These are phyloP conservation scores for Stagonosporopsis cucurbitacearum DNA, from an alignment of 2,329 filamentous ascomycete genomes.

Conservation along the genomic window DNA sequence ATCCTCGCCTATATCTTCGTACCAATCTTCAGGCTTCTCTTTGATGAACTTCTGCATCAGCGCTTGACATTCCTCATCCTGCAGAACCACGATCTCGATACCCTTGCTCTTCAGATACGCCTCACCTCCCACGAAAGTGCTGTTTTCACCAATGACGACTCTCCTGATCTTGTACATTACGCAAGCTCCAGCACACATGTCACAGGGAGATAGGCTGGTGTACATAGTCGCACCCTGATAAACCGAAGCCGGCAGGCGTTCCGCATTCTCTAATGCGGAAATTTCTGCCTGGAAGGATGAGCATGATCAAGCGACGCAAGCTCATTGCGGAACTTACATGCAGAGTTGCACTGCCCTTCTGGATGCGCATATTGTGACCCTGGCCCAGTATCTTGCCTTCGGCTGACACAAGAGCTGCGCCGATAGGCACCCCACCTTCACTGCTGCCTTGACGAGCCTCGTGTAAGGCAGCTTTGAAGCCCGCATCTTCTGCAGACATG, in stretches of 20 bases:
- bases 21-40: conserved; percentile 76
- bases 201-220: conserved; percentile 79
- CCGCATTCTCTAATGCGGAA: conserved; percentile 75
- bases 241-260: conserved; percentile 70
- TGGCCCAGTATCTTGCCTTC: conserved; percentile 73
- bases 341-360: conserved; percentile 73
- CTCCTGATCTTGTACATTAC: conserved; percentile 76
- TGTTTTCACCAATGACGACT: conserved; percentile 78
- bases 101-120: conserved; percentile 71
- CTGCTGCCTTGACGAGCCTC: conserved; percentile 62
- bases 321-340: conserved; percentile 59
- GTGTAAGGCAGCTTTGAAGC: conserved; percentile 64
- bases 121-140: conserved; percentile 76
- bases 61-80: conserved; percentile 68
- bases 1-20: conserved; percentile 47
- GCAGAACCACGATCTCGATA: conserved; percentile 74
- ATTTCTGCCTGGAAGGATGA: conserved; percentile 69
- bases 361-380: conserved; percentile 78
- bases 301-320: background rate
- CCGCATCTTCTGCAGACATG: conserved; percentile 45
- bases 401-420: conserved; percentile 68
- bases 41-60: conserved; percentile 76
- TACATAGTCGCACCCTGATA: conserved; percentile 82
- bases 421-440: conserved; percentile 67
- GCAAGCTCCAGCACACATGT: conserved; percentile 83